phyloP scores from a whole-genome alignment of 257 asterid genomes.

The Capsicum baccatum region DNA sequence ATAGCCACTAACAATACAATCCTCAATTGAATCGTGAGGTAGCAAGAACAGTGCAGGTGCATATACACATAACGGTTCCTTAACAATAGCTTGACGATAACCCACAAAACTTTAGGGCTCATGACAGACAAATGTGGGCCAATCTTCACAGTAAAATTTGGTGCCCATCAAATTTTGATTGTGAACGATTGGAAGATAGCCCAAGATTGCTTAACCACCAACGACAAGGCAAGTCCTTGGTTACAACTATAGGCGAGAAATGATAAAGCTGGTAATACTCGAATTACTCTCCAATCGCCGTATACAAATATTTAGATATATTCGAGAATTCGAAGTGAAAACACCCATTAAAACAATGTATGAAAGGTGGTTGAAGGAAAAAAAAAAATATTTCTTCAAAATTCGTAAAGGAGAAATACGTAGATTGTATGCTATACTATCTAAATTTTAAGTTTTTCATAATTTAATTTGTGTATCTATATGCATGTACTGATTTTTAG shows the following conservation, averaged over 20 bases:
- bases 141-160: conserved; percentile 38
- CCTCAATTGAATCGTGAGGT: conserved; percentile 36
- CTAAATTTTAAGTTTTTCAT: no score
- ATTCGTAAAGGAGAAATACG: no score
- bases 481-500: no score
- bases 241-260: conserved; percentile 34
- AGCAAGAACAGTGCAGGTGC: conserved; percentile 42
- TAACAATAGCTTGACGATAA: conserved; percentile 45
- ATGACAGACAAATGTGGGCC: conserved; percentile 48
- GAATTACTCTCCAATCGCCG: no score
- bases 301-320: no score
- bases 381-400: no score
- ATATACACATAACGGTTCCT: conserved; percentile 54
- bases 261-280: no score
- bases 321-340: conserved; percentile 31
- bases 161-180: conserved; percentile 27
- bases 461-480: no score
- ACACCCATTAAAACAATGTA: conserved; percentile 27
- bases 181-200: conserved; percentile 36
- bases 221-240: conserved; percentile 11
- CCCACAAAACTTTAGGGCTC: conserved; percentile 31
- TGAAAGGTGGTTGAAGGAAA: not conserved
- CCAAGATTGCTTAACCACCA: conserved; percentile 28
- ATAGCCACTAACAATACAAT: conserved; percentile 31
- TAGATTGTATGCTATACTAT: no score